Evolutionary conservation across 192 early-diverging fungal species (phyloP).

Genomic region (Backusella macrospora): DNA sequence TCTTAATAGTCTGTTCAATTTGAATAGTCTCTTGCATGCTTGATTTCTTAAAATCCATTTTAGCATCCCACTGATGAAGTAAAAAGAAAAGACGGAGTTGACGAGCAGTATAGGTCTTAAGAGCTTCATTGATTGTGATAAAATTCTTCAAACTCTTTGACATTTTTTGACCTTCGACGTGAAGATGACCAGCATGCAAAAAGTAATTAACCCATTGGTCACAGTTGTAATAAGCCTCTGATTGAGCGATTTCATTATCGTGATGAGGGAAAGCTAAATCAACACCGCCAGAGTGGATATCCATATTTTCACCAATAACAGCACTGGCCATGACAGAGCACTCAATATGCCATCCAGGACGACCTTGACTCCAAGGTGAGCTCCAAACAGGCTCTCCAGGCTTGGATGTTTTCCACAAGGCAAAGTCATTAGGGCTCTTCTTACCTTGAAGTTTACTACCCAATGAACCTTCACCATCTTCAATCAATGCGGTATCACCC

Average conservation of each 20-base stretch:
- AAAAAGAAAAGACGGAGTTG: slow-evolving; percentile 93
- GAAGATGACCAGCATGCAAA: slow-evolving; percentile 93
- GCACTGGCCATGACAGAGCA: slow-evolving; percentile 98
- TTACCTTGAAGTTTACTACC: slow-evolving; percentile 69
- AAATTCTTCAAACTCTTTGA: slow-evolving; percentile 99
- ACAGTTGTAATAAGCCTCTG: slow-evolving; percentile 90
- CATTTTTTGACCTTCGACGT: slow-evolving; percentile 97
- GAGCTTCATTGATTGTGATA: slow-evolving; percentile 89
- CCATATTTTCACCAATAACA: slow-evolving; percentile 83
- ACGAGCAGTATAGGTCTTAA: slow-evolving; percentile 76
- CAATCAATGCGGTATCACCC: slow-evolving; percentile 75
- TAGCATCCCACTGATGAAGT: slow-evolving; percentile 84
- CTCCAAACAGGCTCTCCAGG: slow-evolving; percentile 93
- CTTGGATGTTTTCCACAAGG: slow-evolving; percentile 94
- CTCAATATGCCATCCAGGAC: slow-evolving; percentile 99
- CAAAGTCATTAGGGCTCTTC: slow-evolving; percentile 83
- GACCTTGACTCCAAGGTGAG: slow-evolving; percentile 91
- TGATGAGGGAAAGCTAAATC: slow-evolving; percentile 98
- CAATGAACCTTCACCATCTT: slow-evolving; percentile 92
- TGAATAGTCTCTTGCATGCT: slow-evolving; percentile 78
- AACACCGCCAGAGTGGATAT: slow-evolving; percentile 95
- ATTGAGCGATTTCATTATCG: slow-evolving; percentile 96
- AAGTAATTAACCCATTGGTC: slow-evolving; percentile 99
- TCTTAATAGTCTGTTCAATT: slow-evolving; percentile 80
- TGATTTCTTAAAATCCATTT: slow-evolving; percentile 79